Percentiles rank a stretch among this genome's conserved stretches.
Evolutionary conservation across 1,284 basidiomycete genomes (phyloP).

Genomic region (Phlebopus sp.): DNA sequence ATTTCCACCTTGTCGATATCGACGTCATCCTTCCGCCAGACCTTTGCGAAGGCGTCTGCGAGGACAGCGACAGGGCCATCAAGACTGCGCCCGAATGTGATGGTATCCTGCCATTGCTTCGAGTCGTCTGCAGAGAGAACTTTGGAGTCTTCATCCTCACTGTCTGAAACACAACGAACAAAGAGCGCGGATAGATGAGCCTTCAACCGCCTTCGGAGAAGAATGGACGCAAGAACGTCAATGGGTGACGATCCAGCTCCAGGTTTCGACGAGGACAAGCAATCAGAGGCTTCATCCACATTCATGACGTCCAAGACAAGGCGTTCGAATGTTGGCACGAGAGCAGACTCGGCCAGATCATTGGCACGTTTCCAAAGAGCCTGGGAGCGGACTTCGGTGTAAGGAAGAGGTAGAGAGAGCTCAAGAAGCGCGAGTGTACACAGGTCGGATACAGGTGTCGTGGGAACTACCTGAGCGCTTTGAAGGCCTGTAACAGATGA

Average conservation of each 20-base stretch:
- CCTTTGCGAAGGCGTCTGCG: conserved; percentile 51
- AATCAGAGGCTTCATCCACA: conserved; percentile 46
- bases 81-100: conserved; percentile 58
- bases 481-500: conserved; percentile 33
- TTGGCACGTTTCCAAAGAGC: conserved; percentile 41
- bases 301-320: conserved; percentile 52
- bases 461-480: conserved; percentile 7
- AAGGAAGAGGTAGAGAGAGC: conserved; percentile 35
- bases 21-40: conserved; percentile 40
- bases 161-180: conserved; percentile 43
- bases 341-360: conserved; percentile 21
- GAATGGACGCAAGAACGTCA: conserved; percentile 44
- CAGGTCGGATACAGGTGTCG: conserved; percentile 43
- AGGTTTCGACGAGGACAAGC: conserved; percentile 29
- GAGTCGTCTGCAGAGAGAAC: conserved; percentile 23
- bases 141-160: conserved; percentile 14
- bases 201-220: conserved; percentile 50
- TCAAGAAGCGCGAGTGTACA: conserved; percentile 57
- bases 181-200: conserved; percentile 51
- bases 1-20: conserved; percentile 25
- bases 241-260: conserved; percentile 39
- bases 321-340: conserved; percentile 47
- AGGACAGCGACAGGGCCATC: conserved; percentile 55
- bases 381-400: conserved; percentile 34
- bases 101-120: conserved; percentile 40